Evolutionary conservation across 1,139 yeast species (phyloP), one percentile per base, ranked within the genome.

Genomic region (Blastobotrys malaysiensis): DNA sequence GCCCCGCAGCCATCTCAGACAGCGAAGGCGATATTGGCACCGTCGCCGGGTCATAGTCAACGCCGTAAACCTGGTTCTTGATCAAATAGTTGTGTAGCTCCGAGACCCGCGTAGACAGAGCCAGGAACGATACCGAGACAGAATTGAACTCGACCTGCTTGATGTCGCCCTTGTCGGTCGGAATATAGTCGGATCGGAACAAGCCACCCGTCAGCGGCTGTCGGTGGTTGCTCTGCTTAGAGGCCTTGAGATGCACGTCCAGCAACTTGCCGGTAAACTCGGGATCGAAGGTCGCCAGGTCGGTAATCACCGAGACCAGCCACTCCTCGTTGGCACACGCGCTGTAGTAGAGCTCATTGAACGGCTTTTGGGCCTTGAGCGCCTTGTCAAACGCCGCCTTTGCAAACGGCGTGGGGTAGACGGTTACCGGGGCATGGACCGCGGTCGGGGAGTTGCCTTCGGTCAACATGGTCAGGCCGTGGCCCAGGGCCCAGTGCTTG

Each of bases 71-170:
- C 43, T 67, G 73, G 9, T 70, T 59, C 43, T 59, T 58, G 18
- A 65, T 62, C 51, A 73, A 60, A 57, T 66, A 88, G 43, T 77
- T 72, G 69, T 93, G 99, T 57, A 88, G 74, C 63, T 81, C 77
- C 19, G 95, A 88, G 19, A 89, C 91, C 66, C 85, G 86, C 13
- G 89, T 71, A 1, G 97, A 86, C 53, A 93, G 76, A 0, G 96
- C 97, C 20, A 96, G 97, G 75, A 93, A 93, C 0, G 98, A 90
- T 1, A 93, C 96, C 64, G 97, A 86, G 2, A 93, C 91, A 1
- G 99, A 90, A 70, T 93, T 93, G 74, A 91, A 93, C 68, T 93
- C 99, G 52, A 93, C 91, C 70, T 95, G 99, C 67, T 91, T 91
- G 65, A 93, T 85, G 7, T 55, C 57, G 22, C 60, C 57, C 39